Evolutionary conservation across 306 rosid genomes (phyloP).

Genomic region (Chamaecrista fasciculata): DNA sequence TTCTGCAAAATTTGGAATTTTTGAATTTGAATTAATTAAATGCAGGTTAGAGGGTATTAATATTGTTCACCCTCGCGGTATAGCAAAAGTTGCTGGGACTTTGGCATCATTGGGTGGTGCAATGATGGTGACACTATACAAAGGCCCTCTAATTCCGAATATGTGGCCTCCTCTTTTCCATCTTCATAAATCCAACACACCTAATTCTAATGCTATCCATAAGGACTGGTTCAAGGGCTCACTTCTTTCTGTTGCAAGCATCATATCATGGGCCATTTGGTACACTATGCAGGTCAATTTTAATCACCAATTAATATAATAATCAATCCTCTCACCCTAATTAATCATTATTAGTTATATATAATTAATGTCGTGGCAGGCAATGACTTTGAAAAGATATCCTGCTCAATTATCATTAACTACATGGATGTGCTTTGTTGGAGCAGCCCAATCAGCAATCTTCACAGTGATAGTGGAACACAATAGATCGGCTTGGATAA

Average conservation of each 20-base stretch:
- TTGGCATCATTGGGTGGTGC: no score
- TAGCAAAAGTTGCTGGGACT: no score
- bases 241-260: constrained; percentile 56
- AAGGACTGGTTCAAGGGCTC: constrained; percentile 76
- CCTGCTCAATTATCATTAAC: constrained; percentile 76
- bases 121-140: no score
- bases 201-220: constrained; percentile 26
- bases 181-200: constrained; percentile 37
- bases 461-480: constrained; percentile 49
- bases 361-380: constrained; percentile 45
- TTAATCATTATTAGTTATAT: no score
- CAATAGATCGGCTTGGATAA: constrained; percentile 53
- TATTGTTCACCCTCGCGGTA: no score
- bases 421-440: constrained; percentile 74
- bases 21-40: no score
- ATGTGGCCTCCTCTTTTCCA: constrained; percentile 30
- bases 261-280: constrained; percentile 68
- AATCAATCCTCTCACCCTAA: no score
- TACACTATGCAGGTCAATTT: constrained; percentile 74
- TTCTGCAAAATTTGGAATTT: no score
- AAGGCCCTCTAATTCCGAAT: no score
- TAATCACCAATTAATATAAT: not conserved
- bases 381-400: constrained; percentile 69
- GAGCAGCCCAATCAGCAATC: constrained; percentile 72
- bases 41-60: no score